Base-by-base conservation (phyloP, 2,329 filamentous ascomycete genomes). In the Xylaria sp. region DNA sequence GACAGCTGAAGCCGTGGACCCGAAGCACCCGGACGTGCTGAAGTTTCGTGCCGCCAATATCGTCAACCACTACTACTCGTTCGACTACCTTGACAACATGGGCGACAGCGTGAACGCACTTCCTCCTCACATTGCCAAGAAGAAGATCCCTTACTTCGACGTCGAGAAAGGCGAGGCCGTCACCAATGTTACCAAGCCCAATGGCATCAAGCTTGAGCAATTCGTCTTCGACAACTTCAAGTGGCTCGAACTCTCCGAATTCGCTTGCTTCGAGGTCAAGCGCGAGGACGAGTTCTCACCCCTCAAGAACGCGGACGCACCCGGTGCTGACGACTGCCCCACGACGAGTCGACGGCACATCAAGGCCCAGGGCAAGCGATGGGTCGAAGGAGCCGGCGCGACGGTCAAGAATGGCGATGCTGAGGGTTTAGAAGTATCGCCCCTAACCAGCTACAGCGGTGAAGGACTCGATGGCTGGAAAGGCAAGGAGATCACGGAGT, bases 61-160 rank as follows among this genome's bases (percentile, higher is more conserved):
- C 76, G 96, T 99, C 84, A 99, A 99, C 87, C 96, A 99, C 87
- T 99, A 98, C 89, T 99, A 99, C 86, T 97, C 94, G 56, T 95
- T 94, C 86, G 85, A 88, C 74, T 98, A 98, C 88, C 88, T 99
- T 58, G 92, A 97, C 81, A 91, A 89, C 72, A 97, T 98, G 76
- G 94, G 96, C 67, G 84, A 90, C 76, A 98, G 94, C 93, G 90
- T 89, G 20, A 87, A 94, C 83, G 90, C 91, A 81, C 89, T 99
- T 62, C 95, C 95, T 18, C 96, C 98, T 82, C 96, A 99, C 85
- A 91, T 99, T 72, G 96, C 96, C 54, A 90, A 92, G 81, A 99
- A 99, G 92, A 99, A 99, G 92, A 99, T 99, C 72, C 94, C 95
- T 12, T 91, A 89, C 79, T 88, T 93, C 73, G 90, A 97, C 79